Conservation (phyloP, 106 monocot species). For the Alisma plantagoaquatica region DNA sequence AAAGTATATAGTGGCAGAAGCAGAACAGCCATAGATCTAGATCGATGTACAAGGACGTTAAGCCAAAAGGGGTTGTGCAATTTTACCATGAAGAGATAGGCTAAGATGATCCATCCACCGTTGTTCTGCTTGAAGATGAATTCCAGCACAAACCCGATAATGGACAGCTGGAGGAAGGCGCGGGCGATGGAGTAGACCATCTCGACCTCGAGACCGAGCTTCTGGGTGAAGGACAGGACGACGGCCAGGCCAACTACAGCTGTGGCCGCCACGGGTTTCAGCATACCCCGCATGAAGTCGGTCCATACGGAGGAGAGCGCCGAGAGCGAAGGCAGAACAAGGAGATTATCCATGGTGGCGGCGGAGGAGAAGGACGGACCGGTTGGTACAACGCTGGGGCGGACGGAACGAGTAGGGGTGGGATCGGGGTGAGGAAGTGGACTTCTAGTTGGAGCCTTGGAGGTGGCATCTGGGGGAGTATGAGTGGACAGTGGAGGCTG, state of each 20-base stretch:
- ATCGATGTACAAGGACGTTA: no score
- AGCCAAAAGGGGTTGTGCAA: no score
- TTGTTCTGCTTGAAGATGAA: conserved; percentile 93
- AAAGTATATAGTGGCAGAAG: no score
- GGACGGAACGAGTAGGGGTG: background rate
- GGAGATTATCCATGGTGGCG: no score
- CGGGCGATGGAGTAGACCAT: conserved; percentile 60
- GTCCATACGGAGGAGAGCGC: conserved; percentile 32
- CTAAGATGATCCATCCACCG: conserved; percentile 74
- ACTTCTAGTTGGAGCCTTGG: background rate
- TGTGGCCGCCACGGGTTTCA: conserved; percentile 69
- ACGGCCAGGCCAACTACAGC: conserved; percentile 70
- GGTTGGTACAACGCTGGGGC: no score
- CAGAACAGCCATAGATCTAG: no score
- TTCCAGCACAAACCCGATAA: conserved; percentile 86
- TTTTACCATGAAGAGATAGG: conserved; percentile 83
- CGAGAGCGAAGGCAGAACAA: no score
- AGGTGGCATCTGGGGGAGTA: no score
- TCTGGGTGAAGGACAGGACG: conserved; percentile 52
- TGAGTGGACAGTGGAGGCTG: no score
- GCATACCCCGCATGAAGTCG: conserved; percentile 66
- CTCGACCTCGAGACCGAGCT: conserved; percentile 70
- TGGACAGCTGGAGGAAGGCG: conserved; percentile 79
- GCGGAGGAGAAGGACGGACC: no score
- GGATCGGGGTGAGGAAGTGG: background rate